A percentile compares a stretch with the other conserved stretches of the same genome.
These are phyloP conservation scores for Axilococcus clingmanii DNA, from an alignment of 139 green algal species.

Conservation along the genomic window DNA sequence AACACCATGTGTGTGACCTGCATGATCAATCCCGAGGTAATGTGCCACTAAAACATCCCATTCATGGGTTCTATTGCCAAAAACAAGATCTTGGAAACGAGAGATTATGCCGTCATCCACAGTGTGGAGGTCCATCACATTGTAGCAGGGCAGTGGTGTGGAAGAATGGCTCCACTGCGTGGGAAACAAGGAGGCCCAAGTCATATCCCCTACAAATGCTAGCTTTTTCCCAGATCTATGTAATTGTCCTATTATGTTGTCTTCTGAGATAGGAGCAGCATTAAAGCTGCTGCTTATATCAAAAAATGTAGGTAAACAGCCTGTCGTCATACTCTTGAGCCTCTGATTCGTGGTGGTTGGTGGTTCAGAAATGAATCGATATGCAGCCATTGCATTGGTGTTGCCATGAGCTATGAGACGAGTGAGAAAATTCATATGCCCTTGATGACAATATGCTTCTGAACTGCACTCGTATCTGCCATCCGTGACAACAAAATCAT, in stretches of 20 bases:
- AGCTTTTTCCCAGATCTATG: slow-evolving; percentile 29
- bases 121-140: slow-evolving; percentile 89
- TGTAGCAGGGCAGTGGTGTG: slow-evolving; percentile 80
- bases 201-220: slow-evolving; percentile 82
- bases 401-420: not conserved
- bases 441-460: not conserved
- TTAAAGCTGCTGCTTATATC: slow-evolving; percentile 83
- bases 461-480: slow-evolving; percentile 14
- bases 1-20: slow-evolving; percentile 75
- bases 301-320: slow-evolving; percentile 88
- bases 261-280: slow-evolving; percentile 60
- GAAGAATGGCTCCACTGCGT: slow-evolving; percentile 31
- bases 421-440: too few relatives aligned
- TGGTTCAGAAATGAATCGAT: slow-evolving; percentile 76
- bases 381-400: too few relatives aligned
- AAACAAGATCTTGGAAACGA: slow-evolving; percentile 30
- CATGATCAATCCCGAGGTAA: slow-evolving; percentile 93
- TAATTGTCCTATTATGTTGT: slow-evolving; percentile 87
- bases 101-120: slow-evolving; percentile 84
- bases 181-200: slow-evolving; percentile 79
- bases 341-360: slow-evolving; percentile 88
- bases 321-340: slow-evolving; percentile 71
- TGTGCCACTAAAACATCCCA: slow-evolving; percentile 91
- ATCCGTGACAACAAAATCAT: slow-evolving; percentile 33
- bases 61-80: slow-evolving; percentile 20